Conservation (phyloP, 139 green algal species). For the Micromonas commoda region DNA sequence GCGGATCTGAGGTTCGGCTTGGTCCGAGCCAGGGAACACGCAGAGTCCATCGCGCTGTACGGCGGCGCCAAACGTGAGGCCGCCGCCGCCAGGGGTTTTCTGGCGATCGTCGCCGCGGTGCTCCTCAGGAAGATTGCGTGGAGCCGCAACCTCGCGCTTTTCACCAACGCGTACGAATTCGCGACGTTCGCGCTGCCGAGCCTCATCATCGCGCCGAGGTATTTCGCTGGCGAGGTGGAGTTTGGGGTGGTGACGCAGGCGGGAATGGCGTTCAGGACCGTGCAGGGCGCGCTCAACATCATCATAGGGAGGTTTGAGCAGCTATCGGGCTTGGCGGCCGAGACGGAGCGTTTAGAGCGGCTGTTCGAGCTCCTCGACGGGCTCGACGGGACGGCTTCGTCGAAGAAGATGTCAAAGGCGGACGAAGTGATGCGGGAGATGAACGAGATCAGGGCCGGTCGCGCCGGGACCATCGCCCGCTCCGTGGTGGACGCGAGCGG, state of each 20-base stretch:
- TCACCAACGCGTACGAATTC: conserved; percentile 54
- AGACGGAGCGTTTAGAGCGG: conserved; percentile 59
- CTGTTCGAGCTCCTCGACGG: conserved; percentile 25
- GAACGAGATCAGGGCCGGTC: no score
- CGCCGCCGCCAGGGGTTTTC: not conserved
- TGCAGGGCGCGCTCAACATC: conserved; percentile 53
- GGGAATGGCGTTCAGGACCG: conserved; percentile 48
- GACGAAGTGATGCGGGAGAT: not conserved
- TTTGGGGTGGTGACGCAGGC: conserved; percentile 67
- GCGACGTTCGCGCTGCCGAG: conserved; percentile 71
- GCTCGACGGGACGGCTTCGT: not conserved
- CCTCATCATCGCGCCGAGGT: conserved; percentile 62
- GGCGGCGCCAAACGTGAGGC: conserved; percentile 54
- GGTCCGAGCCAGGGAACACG: conserved; percentile 58
- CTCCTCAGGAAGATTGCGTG: conserved; percentile 40
- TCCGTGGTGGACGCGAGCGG: no score
- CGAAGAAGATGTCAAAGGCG: not conserved
- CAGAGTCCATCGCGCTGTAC: conserved; percentile 90
- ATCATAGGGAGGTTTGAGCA: conserved; percentile 48
- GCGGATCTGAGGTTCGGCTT: conserved; percentile 80
- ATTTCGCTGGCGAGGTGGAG: conserved; percentile 63
- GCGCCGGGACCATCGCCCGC: no score
- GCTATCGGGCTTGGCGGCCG: conserved; percentile 56
- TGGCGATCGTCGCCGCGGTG: conserved; percentile 31
- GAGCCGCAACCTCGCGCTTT: conserved; percentile 31